Conservation (phyloP, 2,329 filamentous ascomycete species). For the Apiospora hydei region DNA sequence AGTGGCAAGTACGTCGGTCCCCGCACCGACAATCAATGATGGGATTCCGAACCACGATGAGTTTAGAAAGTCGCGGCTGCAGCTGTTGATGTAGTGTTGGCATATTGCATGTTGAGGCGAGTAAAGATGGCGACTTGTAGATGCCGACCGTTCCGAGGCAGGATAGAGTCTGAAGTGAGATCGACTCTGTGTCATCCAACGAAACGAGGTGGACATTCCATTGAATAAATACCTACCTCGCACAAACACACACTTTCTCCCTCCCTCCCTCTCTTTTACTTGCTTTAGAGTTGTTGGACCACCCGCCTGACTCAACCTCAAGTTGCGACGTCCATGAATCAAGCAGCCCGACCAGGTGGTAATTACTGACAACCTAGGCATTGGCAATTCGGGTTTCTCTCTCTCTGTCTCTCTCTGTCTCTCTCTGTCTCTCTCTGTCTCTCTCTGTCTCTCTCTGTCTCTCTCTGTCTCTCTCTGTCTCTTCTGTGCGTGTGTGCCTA, state of each 20-base stretch:
- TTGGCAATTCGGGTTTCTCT: too few species aligned
- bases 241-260: background rate
- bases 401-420: too few species aligned
- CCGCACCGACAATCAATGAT: conserved; percentile 4
- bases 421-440: too few species aligned
- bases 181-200: conserved; percentile 9
- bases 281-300: conserved; percentile 12
- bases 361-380: background rate
- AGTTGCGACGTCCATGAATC: conserved; percentile 1
- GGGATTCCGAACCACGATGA: background rate
- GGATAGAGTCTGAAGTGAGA: conserved; percentile 3
- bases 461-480: too few species aligned
- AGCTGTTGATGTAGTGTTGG: background rate
- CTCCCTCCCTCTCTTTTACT: background rate
- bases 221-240: background rate
- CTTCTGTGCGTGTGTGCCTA: too few species aligned
- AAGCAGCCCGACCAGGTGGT: background rate
- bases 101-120: too few species aligned
- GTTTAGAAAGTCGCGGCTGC: background rate
- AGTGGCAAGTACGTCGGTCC: background rate
- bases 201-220: conserved; percentile 17
- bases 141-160: conserved; percentile 1
- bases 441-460: too few species aligned
- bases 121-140: background rate
- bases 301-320: background rate